Evolutionary conservation across 257 asterid genomes (phyloP).

Genomic region (Solanum acaule): DNA sequence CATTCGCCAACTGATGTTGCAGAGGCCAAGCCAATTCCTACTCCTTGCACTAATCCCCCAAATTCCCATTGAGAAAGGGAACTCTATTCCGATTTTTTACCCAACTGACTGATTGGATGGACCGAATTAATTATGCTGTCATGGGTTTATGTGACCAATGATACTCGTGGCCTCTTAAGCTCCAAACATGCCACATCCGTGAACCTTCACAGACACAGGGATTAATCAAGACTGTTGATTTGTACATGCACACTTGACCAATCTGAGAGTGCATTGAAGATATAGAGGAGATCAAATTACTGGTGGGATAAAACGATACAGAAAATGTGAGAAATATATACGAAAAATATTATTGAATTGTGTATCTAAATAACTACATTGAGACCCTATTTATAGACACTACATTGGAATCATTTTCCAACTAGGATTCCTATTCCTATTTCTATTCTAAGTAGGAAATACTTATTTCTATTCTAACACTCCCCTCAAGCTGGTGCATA

Average conservation of each 20-base stretch:
- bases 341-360: too few relatives aligned
- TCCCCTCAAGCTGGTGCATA: too few relatives aligned
- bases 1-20: constrained; percentile 4
- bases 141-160: background rate
- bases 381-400: too few relatives aligned
- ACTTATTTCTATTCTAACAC: too few relatives aligned
- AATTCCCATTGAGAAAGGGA: constrained; percentile 24
- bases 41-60: constrained; percentile 17
- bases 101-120: background rate
- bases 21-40: constrained; percentile 16
- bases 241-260: background rate
- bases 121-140: background rate
- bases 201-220: background rate
- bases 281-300: background rate
- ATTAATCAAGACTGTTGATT: background rate
- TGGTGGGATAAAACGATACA: background rate
- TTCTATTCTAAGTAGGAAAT: too few relatives aligned
- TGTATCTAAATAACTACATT: too few relatives aligned
- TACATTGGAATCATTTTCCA: too few relatives aligned
- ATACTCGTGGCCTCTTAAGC: background rate
- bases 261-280: background rate
- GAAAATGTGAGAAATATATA: too few relatives aligned
- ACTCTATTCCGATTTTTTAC: background rate
- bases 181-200: background rate
- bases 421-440: too few relatives aligned